Percentiles rank a stretch among this genome's conserved stretches.
phyloP scores from a whole-genome alignment of 2,329 filamentous ascomycete genomes.

The Penicillium sp. region DNA sequence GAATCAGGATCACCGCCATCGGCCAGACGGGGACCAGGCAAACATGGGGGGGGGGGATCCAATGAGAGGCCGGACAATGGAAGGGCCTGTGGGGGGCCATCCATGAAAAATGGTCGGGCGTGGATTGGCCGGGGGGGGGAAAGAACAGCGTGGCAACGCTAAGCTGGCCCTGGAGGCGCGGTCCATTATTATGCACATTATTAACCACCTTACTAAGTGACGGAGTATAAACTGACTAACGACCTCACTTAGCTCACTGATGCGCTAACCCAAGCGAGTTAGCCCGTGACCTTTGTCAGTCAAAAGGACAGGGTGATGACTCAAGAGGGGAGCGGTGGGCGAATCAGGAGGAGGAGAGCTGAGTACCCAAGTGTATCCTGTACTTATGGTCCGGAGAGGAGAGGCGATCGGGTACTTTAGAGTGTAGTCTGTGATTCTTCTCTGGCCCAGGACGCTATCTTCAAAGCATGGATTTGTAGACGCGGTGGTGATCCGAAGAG shows the following conservation, averaged over 20 bases:
- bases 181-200: not conserved
- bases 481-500: too few relatives aligned
- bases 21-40: not conserved
- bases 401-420: not conserved
- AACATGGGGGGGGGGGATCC: not conserved
- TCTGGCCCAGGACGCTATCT: too few relatives aligned
- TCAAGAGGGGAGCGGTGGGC: not conserved
- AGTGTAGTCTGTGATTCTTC: too few relatives aligned
- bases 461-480: not conserved
- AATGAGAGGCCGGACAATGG: conserved; percentile 13
- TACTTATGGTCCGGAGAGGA: not conserved
- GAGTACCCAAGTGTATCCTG: not conserved
- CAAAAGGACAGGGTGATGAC: not conserved
- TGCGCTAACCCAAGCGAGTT: too few relatives aligned
- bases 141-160: conserved; percentile 16
- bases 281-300: too few relatives aligned
- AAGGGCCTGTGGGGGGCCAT: conserved; percentile 1
- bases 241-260: too few relatives aligned
- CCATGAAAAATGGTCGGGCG: not conserved
- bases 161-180: not conserved
- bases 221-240: too few relatives aligned
- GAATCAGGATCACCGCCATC: not conserved
- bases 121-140: conserved; percentile 9
- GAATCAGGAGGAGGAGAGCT: not conserved
- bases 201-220: not conserved